These are phyloP conservation scores for Lachnellula occidentalis DNA, from an alignment of 2,329 filamentous ascomycete genomes.

Conservation along the genomic window DNA sequence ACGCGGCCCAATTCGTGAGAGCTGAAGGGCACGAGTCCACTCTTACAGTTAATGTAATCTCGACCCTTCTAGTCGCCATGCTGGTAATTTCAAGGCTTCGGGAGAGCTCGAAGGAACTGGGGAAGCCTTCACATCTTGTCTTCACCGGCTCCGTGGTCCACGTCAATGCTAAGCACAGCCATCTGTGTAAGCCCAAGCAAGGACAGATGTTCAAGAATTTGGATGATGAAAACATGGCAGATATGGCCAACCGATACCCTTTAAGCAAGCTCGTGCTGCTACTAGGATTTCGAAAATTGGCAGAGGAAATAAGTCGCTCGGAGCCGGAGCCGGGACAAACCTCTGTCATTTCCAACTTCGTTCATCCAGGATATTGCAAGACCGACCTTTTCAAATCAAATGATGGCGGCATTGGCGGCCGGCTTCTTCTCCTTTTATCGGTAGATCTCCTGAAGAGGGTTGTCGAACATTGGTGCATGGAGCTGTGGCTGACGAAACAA, in stretches of 20 bases:
- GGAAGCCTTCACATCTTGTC: constrained; percentile 19
- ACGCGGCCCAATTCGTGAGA: not conserved
- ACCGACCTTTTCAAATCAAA: constrained; percentile 40
- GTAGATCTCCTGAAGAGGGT: constrained; percentile 42
- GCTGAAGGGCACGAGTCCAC: constrained; percentile 19
- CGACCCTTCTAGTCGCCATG: constrained; percentile 25
- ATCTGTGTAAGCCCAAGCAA: constrained; percentile 23
- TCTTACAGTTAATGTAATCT: constrained; percentile 27
- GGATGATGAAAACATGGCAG: not conserved
- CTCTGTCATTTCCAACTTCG: constrained; percentile 14
- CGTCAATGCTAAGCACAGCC: not conserved
- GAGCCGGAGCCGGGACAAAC: not conserved
- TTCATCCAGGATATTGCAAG: constrained; percentile 37
- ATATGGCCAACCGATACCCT: constrained; percentile 31
- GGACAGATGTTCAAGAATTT: constrained; percentile 13
- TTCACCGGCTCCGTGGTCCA: constrained; percentile 35
- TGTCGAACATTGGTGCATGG: constrained; percentile 33
- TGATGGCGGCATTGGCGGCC: constrained; percentile 22
- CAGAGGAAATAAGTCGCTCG: constrained; percentile 8
- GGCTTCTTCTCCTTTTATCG: constrained; percentile 32
- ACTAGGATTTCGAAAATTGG: constrained; percentile 38
- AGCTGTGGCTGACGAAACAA: constrained; percentile 32
- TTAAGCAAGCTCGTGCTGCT: constrained; percentile 45
- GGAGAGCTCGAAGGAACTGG: constrained; percentile 15
- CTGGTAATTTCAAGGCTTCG: constrained; percentile 24